Conservation (phyloP, 805 yeast species). For the Yarrowia sp. region DNA sequence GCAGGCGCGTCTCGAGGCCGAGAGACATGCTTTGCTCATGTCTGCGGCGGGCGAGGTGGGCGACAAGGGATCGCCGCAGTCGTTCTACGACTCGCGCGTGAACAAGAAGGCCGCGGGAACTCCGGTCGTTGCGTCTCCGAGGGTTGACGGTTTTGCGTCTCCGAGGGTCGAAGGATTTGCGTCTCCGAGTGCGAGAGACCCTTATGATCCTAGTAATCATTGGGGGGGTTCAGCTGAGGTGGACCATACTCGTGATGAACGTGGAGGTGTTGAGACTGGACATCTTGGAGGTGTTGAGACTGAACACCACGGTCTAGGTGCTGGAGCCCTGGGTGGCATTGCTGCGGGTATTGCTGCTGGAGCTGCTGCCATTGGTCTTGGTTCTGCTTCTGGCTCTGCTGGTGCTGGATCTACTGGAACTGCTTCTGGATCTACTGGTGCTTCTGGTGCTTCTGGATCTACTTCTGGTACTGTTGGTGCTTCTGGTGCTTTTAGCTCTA, state of each 20-base stretch:
- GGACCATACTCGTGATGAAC: too few species aligned
- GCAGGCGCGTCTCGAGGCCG: slow-evolving; percentile 12
- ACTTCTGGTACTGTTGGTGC: too few species aligned
- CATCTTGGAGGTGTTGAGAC: too few species aligned
- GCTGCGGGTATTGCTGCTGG: neutral
- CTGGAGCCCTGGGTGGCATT: neutral
- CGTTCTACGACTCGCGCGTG: neutral
- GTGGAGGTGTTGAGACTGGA: too few species aligned
- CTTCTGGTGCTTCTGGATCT: too few species aligned
- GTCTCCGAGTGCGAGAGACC: neutral
- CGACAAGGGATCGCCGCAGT: neutral
- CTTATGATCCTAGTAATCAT: slow-evolving; percentile 17
- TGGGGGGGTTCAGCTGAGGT: neutral
- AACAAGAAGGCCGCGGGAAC: neutral
- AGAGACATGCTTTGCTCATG: slow-evolving; percentile 3
- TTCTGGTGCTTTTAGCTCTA: too few species aligned
- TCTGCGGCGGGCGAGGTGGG: slow-evolving; percentile 1
- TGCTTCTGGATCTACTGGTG: too few species aligned
- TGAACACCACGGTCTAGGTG: too few species aligned
- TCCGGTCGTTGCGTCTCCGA: neutral
- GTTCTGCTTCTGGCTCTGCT: too few species aligned
- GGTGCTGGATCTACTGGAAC: neutral
- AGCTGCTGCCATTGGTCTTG: neutral
- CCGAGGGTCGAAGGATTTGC: neutral
- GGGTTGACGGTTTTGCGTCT: neutral